phyloP scores from a whole-genome alignment of 2,329 filamentous ascomycete genomes.

The Sporothrix euskadiensis region DNA sequence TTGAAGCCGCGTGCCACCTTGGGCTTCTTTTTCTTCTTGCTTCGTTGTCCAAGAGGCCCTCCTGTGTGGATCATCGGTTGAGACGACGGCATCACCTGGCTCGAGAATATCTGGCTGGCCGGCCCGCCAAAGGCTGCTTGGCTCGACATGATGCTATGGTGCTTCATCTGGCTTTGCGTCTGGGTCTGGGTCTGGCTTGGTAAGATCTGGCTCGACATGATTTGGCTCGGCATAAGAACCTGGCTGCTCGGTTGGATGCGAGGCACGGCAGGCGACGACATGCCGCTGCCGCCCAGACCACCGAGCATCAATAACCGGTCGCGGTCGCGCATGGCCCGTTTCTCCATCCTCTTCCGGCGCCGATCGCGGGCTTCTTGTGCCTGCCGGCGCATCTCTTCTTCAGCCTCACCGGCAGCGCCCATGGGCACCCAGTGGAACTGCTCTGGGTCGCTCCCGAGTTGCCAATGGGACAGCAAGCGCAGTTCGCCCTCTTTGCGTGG shows the following conservation, averaged over 20 bases:
- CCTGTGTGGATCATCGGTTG: conserved; percentile 25
- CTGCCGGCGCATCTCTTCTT: conserved; percentile 28
- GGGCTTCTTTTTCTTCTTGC: conserved; percentile 48
- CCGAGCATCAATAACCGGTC: conserved; percentile 30
- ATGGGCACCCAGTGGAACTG: conserved; percentile 38
- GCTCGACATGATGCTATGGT: conserved; percentile 25
- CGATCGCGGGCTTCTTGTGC: conserved; percentile 35
- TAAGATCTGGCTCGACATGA: conserved; percentile 18
- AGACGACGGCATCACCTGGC: conserved; percentile 29
- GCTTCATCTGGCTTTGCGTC: conserved; percentile 3
- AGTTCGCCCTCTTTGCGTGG: conserved; percentile 34
- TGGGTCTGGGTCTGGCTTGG: conserved; percentile 12
- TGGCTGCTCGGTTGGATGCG: conserved; percentile 27
- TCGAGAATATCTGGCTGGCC: conserved; percentile 28
- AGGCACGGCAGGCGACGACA: conserved; percentile 24
- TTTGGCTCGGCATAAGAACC: conserved; percentile 5
- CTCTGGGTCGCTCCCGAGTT: conserved; percentile 40
- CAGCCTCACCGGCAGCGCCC: conserved; percentile 24
- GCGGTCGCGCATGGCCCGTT: conserved; percentile 33
- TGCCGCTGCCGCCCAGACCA: background rate
- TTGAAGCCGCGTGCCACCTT: conserved; percentile 49
- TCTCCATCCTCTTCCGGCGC: conserved; percentile 37
- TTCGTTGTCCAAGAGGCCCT: conserved; percentile 34
- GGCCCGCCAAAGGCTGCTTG: conserved; percentile 17
- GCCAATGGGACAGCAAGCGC: conserved; percentile 42